These are phyloP conservation scores for Lithospermum erythrorhizon DNA, from an alignment of 257 asterid genomes.

Conservation along the genomic window DNA sequence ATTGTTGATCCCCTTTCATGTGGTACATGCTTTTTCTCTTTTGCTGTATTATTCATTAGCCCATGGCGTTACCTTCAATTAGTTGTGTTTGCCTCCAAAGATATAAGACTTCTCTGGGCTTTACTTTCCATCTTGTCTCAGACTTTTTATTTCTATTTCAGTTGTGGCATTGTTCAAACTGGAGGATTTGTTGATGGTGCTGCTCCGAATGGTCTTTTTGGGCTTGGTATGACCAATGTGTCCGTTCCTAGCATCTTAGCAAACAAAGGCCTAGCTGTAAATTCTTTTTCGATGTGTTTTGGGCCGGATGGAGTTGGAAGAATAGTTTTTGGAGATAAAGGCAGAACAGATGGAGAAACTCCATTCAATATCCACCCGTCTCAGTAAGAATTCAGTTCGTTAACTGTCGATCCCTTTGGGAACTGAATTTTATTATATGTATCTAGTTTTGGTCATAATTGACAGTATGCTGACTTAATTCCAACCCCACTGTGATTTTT, in stretches of 20 bases:
- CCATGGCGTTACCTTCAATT: not conserved
- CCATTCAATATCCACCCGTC: slow-evolving; percentile 46
- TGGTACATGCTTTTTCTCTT: not conserved
- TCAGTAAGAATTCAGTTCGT: slow-evolving; percentile 35
- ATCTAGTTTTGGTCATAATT: not conserved
- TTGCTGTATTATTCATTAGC: not conserved
- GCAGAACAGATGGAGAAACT: slow-evolving; percentile 46
- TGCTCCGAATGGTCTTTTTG: slow-evolving; percentile 90
- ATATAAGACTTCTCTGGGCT: not conserved
- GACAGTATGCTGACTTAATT: slow-evolving; percentile 1
- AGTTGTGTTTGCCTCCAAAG: not conserved
- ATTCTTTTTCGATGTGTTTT: slow-evolving; percentile 96
- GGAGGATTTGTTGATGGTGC: slow-evolving; percentile 87
- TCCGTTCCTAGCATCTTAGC: slow-evolving; percentile 88
- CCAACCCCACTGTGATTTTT: slow-evolving; percentile 3
- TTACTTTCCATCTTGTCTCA: not conserved
- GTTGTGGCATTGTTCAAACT: slow-evolving; percentile 88
- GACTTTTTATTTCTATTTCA: slow-evolving; percentile 22
- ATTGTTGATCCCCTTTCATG: not conserved
- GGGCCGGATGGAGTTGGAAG: slow-evolving; percentile 82
- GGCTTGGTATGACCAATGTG: slow-evolving; percentile 64
- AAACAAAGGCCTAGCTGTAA: slow-evolving; percentile 59
- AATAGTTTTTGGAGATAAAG: slow-evolving; percentile 88
- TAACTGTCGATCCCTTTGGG: not conserved
- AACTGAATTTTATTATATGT: no score